Conservation (phyloP, 1,284 basidiomycete species). For the Malassezia vespertilionis region DNA sequence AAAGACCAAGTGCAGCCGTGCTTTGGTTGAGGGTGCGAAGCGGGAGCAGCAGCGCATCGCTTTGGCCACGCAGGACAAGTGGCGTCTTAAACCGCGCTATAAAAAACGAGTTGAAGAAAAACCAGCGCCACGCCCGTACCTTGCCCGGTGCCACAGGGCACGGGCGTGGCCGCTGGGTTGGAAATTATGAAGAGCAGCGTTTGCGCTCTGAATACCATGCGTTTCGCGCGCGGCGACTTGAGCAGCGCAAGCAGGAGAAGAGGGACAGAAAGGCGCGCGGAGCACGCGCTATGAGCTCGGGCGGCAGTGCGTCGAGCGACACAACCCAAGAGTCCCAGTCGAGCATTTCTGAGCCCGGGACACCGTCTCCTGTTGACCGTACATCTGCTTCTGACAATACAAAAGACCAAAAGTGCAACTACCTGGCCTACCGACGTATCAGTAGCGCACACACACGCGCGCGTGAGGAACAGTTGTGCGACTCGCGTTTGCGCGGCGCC, state of each 20-base stretch:
- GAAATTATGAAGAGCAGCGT: constrained; percentile 10
- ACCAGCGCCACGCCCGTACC: constrained; percentile 13
- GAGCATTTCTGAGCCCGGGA: neutral
- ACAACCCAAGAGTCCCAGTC: constrained; percentile 3
- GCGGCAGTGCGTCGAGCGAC: constrained; percentile 4
- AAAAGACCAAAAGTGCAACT: neutral
- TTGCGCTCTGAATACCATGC: constrained; percentile 1
- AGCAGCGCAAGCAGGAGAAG: constrained; percentile 15
- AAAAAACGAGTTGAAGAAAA: constrained; percentile 21
- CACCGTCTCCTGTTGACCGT: neutral
- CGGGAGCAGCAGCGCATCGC: constrained; percentile 21
- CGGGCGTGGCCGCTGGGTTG: constrained; percentile 8
- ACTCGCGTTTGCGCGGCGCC: constrained; percentile 18
- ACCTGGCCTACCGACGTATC: constrained; percentile 4
- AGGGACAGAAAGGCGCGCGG: constrained; percentile 15
- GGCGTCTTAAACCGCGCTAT: constrained; percentile 25
- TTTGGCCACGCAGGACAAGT: constrained; percentile 14
- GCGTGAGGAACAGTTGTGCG: neutral
- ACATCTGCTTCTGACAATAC: too few species aligned
- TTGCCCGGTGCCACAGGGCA: neutral
- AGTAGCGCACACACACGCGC: neutral
- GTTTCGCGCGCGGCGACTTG: constrained; percentile 9
- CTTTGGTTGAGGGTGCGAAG: constrained; percentile 20
- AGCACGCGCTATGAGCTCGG: constrained; percentile 1
- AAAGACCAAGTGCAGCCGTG: constrained; percentile 16